Base-by-base conservation (phyloP, 345 rosid genomes). In the Geranium brycei region DNA sequence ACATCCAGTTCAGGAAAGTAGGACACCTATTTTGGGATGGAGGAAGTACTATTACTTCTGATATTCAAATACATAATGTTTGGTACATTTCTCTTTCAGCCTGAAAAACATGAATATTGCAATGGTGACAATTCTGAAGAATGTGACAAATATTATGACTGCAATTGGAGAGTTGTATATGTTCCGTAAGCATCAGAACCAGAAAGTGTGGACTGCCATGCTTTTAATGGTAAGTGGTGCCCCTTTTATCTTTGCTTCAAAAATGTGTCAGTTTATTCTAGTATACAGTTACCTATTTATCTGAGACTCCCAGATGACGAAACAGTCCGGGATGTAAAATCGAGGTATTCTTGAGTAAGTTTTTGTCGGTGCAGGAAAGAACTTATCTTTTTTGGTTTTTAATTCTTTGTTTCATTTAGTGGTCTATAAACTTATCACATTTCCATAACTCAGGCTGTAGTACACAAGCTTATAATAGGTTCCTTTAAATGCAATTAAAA, bases 41-140 rank as follows among this genome's bases (percentile, higher is more conserved):
- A 35, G 41, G 10, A 7, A 35, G 41, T 35, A 35, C 41, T 35
- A 0, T 7, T 35, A 35, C 3, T 4, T 35, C 41, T 35, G 41
- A 35, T 35, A 35, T 35, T 35, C 7, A 35, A 38, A 4, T 53
- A 2, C 17, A 11, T 18, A 19, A 47, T 57, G 41, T 66, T 61
- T 64, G 69, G 17, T 63, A 59, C 35, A 14, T 64, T 60, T 66
- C 62, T 60, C n/a, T 77, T 85, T 71, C 91, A 92, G 97, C 73
- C 80, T 92, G 86, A 92, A 83, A 72, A 78, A 84, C 82, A 89
- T 87, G 59, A 92, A 89, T 62, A 81, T 92, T 17, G 96, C 98
- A 68, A 92, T 92, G 98, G 96, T 92, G 69, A 92, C 98, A 67
- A 78, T 89, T 69, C 76, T 92, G 85, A 92, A 92, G 93, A 92